Percentiles rank a stretch among this genome's conserved stretches.
Evolutionary conservation across 371 early-diverging fungal genomes (phyloP).

Genomic region (Apophysomyces trapeziformis): DNA sequence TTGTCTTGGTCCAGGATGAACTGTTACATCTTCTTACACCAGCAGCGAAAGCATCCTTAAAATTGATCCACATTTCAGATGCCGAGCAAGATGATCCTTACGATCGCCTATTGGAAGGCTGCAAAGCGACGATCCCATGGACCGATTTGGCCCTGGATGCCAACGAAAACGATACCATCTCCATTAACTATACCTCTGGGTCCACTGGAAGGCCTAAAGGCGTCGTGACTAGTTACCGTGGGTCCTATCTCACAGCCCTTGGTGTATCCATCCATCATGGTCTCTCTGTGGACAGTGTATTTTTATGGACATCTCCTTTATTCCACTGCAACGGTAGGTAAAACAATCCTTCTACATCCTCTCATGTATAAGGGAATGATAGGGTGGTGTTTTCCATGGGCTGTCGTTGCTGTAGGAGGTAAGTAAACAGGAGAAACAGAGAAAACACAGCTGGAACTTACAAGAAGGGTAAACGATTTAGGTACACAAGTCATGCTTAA

Average conservation of each 20-base stretch:
- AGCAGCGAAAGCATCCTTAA: constrained; percentile 6
- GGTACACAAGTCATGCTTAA: constrained; percentile 62
- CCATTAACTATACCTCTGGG: constrained; percentile 69
- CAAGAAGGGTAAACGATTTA: background rate
- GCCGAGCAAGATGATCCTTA: constrained; percentile 34
- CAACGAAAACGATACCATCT: constrained; percentile 58
- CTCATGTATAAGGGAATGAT: background rate
- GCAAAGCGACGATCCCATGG: constrained; percentile 35
- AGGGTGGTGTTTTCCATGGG: constrained; percentile 73
- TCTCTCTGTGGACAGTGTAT: constrained; percentile 51
- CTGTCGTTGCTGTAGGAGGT: constrained; percentile 61
- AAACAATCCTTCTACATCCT: background rate
- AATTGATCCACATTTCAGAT: constrained; percentile 30
- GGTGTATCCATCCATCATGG: constrained; percentile 55
- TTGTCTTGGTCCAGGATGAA: constrained; percentile 62
- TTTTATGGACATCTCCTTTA: constrained; percentile 68
- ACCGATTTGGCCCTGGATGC: constrained; percentile 50
- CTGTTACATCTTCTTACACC: constrained; percentile 26
- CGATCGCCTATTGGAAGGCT: constrained; percentile 45
- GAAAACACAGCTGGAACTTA: background rate
- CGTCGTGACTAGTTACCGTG: constrained; percentile 44
- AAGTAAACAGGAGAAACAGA: background rate
- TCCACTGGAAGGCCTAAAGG: constrained; percentile 73
- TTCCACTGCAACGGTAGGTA: constrained; percentile 66
- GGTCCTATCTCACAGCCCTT: constrained; percentile 60